phyloP scores from a whole-genome alignment of 345 rosid genomes.

The Eucalyptus sp. region DNA sequence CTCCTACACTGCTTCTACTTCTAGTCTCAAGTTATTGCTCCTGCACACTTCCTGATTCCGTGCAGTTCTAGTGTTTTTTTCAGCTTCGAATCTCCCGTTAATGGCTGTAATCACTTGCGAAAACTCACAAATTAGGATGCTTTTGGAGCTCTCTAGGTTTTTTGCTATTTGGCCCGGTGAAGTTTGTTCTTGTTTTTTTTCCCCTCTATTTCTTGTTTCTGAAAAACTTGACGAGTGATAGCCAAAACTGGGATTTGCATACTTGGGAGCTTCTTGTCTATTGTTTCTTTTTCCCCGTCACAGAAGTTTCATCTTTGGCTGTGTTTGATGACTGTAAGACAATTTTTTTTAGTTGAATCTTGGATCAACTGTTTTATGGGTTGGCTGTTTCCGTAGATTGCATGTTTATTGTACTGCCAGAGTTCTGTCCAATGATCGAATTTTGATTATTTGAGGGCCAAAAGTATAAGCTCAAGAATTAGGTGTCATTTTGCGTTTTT shows the following conservation, averaged over 20 bases:
- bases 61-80: background rate
- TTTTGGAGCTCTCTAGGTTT: background rate
- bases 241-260: background rate
- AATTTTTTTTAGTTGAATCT: background rate
- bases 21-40: background rate
- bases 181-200: background rate
- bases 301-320: background rate
- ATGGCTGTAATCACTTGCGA: background rate
- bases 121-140: background rate
- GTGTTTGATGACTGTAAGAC: background rate
- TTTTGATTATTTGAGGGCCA: background rate
- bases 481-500: background rate
- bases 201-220: background rate
- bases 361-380: background rate
- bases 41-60: background rate
- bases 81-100: background rate
- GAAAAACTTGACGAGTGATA: background rate
- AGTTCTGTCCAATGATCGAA: background rate
- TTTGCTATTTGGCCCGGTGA: background rate
- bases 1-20: background rate
- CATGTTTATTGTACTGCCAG: background rate
- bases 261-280: background rate
- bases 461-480: background rate
- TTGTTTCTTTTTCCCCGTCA: background rate
- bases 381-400: background rate